Percentiles rank a stretch among this genome's conserved stretches.
phyloP scores from a whole-genome alignment of 805 yeast species.

The Sugiyamaella americana region DNA sequence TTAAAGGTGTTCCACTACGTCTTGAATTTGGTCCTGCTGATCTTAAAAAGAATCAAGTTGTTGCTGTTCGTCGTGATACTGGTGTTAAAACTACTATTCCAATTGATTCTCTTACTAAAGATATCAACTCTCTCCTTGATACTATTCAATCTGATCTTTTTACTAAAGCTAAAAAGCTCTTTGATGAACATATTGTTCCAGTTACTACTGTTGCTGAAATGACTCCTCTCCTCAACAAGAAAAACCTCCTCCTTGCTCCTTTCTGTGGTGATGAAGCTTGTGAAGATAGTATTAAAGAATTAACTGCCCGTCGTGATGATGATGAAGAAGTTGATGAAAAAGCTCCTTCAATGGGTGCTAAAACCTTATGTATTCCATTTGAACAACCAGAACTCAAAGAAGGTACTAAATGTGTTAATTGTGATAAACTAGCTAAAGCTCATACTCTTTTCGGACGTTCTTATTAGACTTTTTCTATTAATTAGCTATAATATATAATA shows the following conservation, averaged over 20 bases:
- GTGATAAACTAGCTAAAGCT: constrained; percentile 67
- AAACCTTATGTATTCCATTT: constrained; percentile 93
- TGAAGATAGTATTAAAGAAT: constrained; percentile 95
- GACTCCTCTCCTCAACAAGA: constrained; percentile 84
- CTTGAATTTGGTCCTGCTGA: constrained; percentile 97
- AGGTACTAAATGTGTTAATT: constrained; percentile 78
- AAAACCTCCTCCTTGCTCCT: constrained; percentile 88
- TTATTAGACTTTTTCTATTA: constrained; percentile 46
- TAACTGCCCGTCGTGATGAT: constrained; percentile 70
- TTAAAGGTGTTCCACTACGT: constrained; percentile 92
- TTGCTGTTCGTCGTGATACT: constrained; percentile 90
- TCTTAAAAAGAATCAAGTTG: constrained; percentile 66
- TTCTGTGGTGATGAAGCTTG: constrained; percentile 96
- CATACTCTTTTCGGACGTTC: constrained; percentile 98
- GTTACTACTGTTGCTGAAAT: constrained; percentile 88
- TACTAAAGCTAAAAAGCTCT: constrained; percentile 71
- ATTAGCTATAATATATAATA: no score
- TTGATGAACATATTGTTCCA: constrained; percentile 74
- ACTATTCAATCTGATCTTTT: constrained; percentile 72
- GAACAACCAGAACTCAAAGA: constrained; percentile 74
- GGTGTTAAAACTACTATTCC: constrained; percentile 66
- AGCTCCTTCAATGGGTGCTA: constrained; percentile 99
- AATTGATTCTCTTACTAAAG: constrained; percentile 56
- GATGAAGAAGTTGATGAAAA: constrained; percentile 84
- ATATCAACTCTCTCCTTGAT: constrained; percentile 72